A percentile compares a stretch with the other conserved stretches of the same genome.
Conservation (phyloP, 2,329 filamentous ascomycete genomes). For the Paracamarosporium sp. region DNA sequence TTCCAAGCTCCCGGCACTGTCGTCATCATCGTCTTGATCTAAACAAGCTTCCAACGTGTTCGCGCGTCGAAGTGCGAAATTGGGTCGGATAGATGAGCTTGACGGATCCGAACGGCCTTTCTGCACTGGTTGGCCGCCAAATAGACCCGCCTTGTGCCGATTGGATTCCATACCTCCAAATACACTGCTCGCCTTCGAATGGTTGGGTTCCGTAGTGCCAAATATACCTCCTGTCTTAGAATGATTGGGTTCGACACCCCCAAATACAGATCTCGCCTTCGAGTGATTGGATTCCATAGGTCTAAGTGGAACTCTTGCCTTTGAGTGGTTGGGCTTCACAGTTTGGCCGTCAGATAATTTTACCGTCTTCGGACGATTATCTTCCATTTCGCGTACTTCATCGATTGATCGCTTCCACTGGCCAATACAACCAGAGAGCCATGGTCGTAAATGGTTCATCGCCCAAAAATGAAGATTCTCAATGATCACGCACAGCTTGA, state of each 20-base stretch:
- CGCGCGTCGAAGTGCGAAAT: not conserved
- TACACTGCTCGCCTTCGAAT: too few relatives aligned
- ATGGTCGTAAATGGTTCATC: not conserved
- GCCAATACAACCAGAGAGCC: not conserved
- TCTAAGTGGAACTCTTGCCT: too few relatives aligned
- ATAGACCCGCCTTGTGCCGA: too few relatives aligned
- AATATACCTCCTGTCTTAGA: too few relatives aligned
- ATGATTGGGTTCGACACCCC: too few relatives aligned
- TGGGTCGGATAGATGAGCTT: too few relatives aligned
- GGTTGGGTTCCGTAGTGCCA: too few relatives aligned
- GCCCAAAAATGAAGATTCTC: constrained; percentile 1
- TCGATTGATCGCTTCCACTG: not conserved
- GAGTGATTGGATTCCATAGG: too few relatives aligned
- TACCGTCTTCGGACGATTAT: not conserved
- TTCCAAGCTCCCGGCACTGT: not conserved
- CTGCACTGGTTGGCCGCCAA: too few relatives aligned
- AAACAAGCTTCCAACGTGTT: not conserved
- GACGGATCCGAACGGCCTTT: not conserved
- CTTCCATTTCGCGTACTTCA: not conserved
- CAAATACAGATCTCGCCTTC: too few relatives aligned
- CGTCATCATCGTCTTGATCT: not conserved
- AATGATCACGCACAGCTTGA: not conserved
- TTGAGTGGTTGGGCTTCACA: not conserved
- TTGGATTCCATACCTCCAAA: too few relatives aligned
- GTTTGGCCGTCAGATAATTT: not conserved